These are phyloP conservation scores for Hirsutella thompsonii DNA, from an alignment of 2,329 filamentous ascomycete species.

Conservation along the genomic window DNA sequence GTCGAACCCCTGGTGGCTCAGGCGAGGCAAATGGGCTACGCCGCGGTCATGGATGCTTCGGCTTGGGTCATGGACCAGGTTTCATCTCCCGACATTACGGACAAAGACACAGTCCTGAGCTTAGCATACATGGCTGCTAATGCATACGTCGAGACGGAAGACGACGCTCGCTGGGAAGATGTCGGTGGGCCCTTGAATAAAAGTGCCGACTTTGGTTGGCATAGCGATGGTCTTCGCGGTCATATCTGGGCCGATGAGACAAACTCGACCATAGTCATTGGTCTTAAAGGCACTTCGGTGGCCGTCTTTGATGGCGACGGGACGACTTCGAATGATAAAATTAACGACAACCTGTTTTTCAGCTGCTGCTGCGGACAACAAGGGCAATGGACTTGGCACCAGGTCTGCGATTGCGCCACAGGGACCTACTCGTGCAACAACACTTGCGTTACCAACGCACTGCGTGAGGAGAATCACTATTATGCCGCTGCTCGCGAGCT, in stretches of 20 bases:
- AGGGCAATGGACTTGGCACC: conserved; percentile 77
- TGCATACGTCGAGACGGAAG: conserved; percentile 68
- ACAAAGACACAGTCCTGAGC: conserved; percentile 72
- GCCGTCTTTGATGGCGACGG: conserved; percentile 95
- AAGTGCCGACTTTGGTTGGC: conserved; percentile 85
- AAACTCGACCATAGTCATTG: conserved; percentile 82
- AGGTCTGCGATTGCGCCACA: conserved; percentile 87
- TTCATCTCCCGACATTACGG: conserved; percentile 65
- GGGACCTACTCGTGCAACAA: conserved; percentile 83
- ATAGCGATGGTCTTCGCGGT: conserved; percentile 74
- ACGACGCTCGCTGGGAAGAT: conserved; percentile 69
- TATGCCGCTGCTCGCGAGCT: conserved; percentile 82
- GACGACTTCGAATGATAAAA: conserved; percentile 93
- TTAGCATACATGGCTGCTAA: conserved; percentile 83
- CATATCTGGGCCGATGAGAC: conserved; percentile 82
- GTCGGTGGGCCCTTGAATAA: conserved; percentile 71
- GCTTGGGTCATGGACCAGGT: conserved; percentile 79
- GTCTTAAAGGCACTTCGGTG: conserved; percentile 79
- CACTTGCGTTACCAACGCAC: conserved; percentile 66
- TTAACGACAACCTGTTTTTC: conserved; percentile 96
- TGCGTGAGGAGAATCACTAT: conserved; percentile 77
- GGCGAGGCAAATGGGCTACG: conserved; percentile 54
- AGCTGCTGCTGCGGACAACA: conserved; percentile 96
- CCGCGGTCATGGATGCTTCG: conserved; percentile 53
- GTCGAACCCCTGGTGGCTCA: conserved; percentile 69